Evolutionary conservation across 2,329 filamentous ascomycete species (phyloP), one percentile per base, ranked within the genome.

Genomic region (Exophiala bonariae): DNA sequence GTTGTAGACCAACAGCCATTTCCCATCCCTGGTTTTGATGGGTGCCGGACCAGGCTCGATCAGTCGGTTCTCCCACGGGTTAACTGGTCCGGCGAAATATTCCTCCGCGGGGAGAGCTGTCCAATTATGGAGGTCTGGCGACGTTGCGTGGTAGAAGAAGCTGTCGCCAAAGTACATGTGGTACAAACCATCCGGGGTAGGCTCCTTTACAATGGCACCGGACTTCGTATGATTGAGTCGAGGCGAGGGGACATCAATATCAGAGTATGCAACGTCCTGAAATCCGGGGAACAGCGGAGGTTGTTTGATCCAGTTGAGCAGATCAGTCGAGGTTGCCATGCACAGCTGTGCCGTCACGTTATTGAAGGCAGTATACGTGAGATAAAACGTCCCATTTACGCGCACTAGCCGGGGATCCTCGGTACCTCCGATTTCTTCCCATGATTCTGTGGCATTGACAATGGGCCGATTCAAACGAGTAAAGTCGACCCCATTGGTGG

Each of bases 301-400:
- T 14, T 37, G 17, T 39, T 66, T 66, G 5, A 44, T 61, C 63
- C 63, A 67, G 37, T 51, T 59, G 3, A 66, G 53, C 8, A 66
- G 54, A 42, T 67, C 56, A 3, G 59, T 60, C 4, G 61, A 65
- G 1, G 62, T 66, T 28, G 64, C 64, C 14, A 66, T 31, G 34
- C 61, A 64, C 13, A 67, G 55, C 34, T 59, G 62, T 9, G 64
- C 58, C 3, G 52, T 55, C 2, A 49, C 55, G 11, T 55, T 47
- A 23, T 66, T 57, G 34, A 57, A 66, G 16, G 49, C 61, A 3
- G 63, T 66, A 49, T 66, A 66, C 2, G 64, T 65, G 32, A 66
- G 40, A 51, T 65, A 64, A 43, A 66, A 66, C 0, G 62, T 63
- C 2, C 61, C 61, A 17, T 66, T 66, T 11, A 64, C 54, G 10